Evolutionary conservation across 1,284 basidiomycete genomes (phyloP).

Genomic region (Cryptococcus jaspeensis): DNA sequence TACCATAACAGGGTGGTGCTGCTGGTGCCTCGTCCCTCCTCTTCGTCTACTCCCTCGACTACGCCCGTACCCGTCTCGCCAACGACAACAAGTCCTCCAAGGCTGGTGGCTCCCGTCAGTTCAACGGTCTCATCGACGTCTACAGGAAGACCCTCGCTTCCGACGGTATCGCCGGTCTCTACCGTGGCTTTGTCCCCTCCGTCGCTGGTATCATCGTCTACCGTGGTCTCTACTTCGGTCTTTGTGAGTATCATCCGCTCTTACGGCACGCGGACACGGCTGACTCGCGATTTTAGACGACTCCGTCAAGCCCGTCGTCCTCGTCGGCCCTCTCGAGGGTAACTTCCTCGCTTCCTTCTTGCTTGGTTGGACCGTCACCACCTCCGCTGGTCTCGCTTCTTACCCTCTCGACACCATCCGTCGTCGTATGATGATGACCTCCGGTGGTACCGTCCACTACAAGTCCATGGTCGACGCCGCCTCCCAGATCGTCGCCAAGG

Average conservation of each 20-base stretch:
- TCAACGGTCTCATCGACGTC: conserved; percentile 92
- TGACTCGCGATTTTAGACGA: conserved; percentile 50
- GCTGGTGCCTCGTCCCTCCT: conserved; percentile 93
- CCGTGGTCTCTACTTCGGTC: conserved; percentile 58
- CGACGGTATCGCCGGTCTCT: conserved; percentile 59
- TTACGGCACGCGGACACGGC: background rate
- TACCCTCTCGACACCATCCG: conserved; percentile 69
- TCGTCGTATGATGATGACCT: conserved; percentile 70
- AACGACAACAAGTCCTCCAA: conserved; percentile 94
- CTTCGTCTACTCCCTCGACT: conserved; percentile 97
- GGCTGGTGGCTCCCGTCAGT: conserved; percentile 86
- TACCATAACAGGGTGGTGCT: conserved; percentile 69
- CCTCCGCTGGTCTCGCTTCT: conserved; percentile 61
- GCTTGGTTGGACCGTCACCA: conserved; percentile 61
- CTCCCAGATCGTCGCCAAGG: conserved; percentile 61
- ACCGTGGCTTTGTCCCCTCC: conserved; percentile 64
- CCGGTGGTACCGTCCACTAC: conserved; percentile 59
- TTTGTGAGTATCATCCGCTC: conserved; percentile 33
- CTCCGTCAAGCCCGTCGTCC: conserved; percentile 59
- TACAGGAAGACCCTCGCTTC: conserved; percentile 63
- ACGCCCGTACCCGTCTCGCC: conserved; percentile 95
- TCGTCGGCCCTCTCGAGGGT: conserved; percentile 60
- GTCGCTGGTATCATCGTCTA: conserved; percentile 64
- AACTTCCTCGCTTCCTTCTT: conserved; percentile 65
- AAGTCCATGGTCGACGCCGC: conserved; percentile 63